These are phyloP conservation scores for Castanea sativa DNA, from an alignment of 306 rosid species.

Conservation along the genomic window DNA sequence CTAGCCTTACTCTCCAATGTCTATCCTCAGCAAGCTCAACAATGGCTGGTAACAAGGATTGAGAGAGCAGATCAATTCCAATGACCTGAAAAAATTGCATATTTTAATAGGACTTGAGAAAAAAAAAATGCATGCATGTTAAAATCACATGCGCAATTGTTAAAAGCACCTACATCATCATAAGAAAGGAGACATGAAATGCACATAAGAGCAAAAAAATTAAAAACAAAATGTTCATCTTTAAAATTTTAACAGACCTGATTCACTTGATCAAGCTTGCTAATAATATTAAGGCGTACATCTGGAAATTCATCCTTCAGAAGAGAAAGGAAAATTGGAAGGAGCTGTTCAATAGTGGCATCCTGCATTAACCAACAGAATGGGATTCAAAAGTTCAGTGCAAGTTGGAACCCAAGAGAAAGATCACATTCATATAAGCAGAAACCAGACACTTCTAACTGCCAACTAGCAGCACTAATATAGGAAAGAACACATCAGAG, in stretches of 20 bases:
- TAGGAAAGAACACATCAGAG: too few species aligned
- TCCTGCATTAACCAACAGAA: slow-evolving; percentile 59
- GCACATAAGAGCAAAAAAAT: too few species aligned
- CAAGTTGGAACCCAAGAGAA: too few species aligned
- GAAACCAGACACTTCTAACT: too few species aligned
- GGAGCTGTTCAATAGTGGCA: slow-evolving; percentile 96
- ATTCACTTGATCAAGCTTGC: slow-evolving; percentile 99
- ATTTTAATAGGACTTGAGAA: slow-evolving; percentile 14
- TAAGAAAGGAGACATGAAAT: not conserved
- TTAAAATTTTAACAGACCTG: slow-evolving; percentile 53
- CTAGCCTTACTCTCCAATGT: slow-evolving; percentile 99
- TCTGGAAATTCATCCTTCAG: slow-evolving; percentile 98
- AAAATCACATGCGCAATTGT: not conserved
- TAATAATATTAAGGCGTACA: slow-evolving; percentile 93
- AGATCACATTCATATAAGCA: too few species aligned
- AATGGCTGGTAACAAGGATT: slow-evolving; percentile 94
- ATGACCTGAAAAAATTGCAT: slow-evolving; percentile 62
- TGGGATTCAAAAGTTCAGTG: too few species aligned
- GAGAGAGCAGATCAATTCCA: slow-evolving; percentile 93
- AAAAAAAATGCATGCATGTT: not conserved
- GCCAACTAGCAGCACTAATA: too few species aligned
- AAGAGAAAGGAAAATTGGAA: slow-evolving; percentile 95
- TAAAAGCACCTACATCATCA: slow-evolving; percentile 7
- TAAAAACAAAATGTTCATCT: slow-evolving; percentile 15
- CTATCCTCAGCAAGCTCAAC: slow-evolving; percentile 99